These are phyloP conservation scores for Alternaria novae-zelandiae DNA, from an alignment of 2,329 filamentous ascomycete genomes.

Conservation along the genomic window DNA sequence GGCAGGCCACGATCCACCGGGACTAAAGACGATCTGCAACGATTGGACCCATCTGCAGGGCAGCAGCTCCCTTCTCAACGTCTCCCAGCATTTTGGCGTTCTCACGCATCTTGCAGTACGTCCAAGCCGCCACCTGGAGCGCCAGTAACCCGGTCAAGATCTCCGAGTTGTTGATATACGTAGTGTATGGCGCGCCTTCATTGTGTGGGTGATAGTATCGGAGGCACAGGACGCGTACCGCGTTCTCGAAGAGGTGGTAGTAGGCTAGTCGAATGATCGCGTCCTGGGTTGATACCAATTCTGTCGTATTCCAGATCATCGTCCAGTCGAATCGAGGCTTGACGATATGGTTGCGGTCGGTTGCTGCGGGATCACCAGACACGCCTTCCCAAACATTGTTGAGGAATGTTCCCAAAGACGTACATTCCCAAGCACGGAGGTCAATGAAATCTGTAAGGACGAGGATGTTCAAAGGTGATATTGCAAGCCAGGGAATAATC, in stretches of 20 bases:
- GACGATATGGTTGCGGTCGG: background rate
- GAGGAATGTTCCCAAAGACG: background rate
- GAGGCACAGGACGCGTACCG: background rate
- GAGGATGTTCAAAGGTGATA: background rate
- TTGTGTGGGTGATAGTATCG: background rate
- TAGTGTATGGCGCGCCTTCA: background rate
- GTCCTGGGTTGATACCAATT: background rate
- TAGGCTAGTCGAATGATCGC: background rate
- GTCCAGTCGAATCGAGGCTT: background rate
- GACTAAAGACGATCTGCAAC: background rate
- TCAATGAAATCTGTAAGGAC: background rate
- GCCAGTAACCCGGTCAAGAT: background rate
- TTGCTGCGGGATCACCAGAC: background rate
- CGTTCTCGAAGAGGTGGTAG: background rate
- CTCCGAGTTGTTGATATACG: background rate
- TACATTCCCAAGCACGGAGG: background rate
- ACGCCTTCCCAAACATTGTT: background rate
- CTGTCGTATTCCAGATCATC: background rate
- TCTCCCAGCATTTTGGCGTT: background rate
- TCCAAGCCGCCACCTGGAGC: background rate
- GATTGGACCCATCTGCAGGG: background rate
- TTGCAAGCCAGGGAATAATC: background rate
- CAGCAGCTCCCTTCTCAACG: background rate
- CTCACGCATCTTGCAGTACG: background rate
- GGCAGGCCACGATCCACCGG: background rate